Conservation (phyloP, 2,329 filamentous ascomycete species). For the Berkeleyomyces rouxiae region DNA sequence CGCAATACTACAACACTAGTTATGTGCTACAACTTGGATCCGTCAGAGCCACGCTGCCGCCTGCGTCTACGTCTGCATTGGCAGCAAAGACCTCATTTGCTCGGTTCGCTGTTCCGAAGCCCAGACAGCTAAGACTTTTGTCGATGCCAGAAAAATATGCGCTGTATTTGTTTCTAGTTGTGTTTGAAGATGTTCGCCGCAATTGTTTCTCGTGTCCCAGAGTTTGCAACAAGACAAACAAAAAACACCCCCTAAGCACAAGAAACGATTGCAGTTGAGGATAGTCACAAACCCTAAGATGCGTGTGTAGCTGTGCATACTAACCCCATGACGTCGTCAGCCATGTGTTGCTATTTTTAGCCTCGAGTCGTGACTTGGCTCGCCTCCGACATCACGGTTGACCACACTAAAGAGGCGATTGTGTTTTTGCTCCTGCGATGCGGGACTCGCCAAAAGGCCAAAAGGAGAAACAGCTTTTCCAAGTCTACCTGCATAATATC, state of each 20-base stretch:
- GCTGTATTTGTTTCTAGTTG: not conserved
- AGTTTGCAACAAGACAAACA: too few species aligned
- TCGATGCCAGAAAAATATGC: too few species aligned
- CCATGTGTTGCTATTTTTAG: not conserved
- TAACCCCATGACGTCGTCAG: not conserved
- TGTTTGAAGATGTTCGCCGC: not conserved
- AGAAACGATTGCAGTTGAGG: not conserved
- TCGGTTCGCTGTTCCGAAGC: too few species aligned
- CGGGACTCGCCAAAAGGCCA: not conserved
- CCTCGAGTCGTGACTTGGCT: not conserved
- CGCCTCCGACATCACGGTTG: too few species aligned
- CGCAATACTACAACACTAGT: too few species aligned
- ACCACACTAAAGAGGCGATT: not conserved
- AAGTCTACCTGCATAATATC: not conserved
- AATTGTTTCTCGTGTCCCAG: not conserved
- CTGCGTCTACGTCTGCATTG: too few species aligned
- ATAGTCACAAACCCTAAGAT: not conserved
- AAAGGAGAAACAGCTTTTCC: not conserved
- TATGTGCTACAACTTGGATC: too few species aligned
- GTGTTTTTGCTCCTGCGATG: not conserved
- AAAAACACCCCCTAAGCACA: too few species aligned
- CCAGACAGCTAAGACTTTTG: too few species aligned
- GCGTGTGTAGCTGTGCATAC: not conserved
- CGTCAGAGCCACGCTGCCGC: too few species aligned
- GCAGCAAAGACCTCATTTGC: too few species aligned